These are phyloP conservation scores for Cercophora sp. DNA, from an alignment of 495 filamentous ascomycete species.

Conservation along the genomic window DNA sequence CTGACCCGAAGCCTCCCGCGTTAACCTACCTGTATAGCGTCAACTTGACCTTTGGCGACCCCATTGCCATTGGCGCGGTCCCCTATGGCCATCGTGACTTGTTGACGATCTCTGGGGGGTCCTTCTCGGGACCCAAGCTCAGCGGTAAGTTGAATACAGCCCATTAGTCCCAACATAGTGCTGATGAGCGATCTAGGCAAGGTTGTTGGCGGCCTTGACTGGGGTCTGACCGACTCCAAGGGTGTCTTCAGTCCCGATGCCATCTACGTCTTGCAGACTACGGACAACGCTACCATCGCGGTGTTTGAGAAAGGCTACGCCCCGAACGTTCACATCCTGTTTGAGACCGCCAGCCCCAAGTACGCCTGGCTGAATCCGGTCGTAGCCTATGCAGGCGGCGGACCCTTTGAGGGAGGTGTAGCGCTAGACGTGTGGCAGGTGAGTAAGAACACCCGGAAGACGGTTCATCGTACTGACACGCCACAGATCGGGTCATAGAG, in stretches of 20 bases:
- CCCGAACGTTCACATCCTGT: slow-evolving; percentile 15
- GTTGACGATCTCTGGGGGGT: slow-evolving; percentile 21
- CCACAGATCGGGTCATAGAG: too few relatives aligned
- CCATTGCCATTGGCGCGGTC: slow-evolving; percentile 16
- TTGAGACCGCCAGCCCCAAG: slow-evolving; percentile 19
- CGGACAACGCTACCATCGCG: slow-evolving; percentile 16
- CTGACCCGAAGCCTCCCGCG: not conserved
- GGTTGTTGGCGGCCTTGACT: slow-evolving; percentile 17
- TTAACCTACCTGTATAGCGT: slow-evolving; percentile 3
- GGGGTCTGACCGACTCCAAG: slow-evolving; percentile 18
- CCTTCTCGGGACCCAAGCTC: slow-evolving; percentile 17
- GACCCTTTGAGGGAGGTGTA: slow-evolving; percentile 11
- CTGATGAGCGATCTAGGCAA: slow-evolving; percentile 3
- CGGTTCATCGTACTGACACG: too few relatives aligned
- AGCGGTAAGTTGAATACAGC: not conserved
- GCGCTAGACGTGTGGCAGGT: slow-evolving; percentile 26
- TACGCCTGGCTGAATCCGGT: slow-evolving; percentile 18
- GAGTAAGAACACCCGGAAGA: too few relatives aligned
- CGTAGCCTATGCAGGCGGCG: slow-evolving; percentile 10
- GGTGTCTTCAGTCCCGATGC: slow-evolving; percentile 21
- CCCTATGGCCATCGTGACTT: slow-evolving; percentile 18
- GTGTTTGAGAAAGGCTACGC: slow-evolving; percentile 18
- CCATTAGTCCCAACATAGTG: not conserved
- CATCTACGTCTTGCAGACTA: slow-evolving; percentile 18
- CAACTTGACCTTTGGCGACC: slow-evolving; percentile 15